phyloP scores from a whole-genome alignment of 1,284 basidiomycete species.

The Meira nashicola region DNA sequence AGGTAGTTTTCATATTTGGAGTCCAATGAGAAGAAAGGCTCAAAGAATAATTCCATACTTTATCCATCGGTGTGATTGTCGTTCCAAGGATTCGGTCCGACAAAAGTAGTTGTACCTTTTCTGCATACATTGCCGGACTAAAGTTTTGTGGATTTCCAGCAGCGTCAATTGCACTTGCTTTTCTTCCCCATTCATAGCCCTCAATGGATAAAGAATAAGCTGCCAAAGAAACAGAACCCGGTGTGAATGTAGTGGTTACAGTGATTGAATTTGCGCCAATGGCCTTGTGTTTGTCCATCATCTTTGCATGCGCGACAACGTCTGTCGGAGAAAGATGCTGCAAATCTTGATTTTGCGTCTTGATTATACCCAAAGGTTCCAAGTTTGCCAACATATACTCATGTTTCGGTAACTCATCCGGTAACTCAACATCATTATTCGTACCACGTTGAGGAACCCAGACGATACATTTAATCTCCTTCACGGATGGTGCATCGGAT shows the following conservation, averaged over 20 bases:
- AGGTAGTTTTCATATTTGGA: conserved; percentile 73
- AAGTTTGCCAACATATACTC: conserved; percentile 91
- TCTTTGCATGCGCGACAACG: conserved; percentile 88
- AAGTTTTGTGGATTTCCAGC: conserved; percentile 63
- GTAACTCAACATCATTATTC: conserved; percentile 86
- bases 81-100: conserved; percentile 65
- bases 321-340: conserved; percentile 75
- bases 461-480: conserved; percentile 94
- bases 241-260: conserved; percentile 91
- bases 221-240: conserved; percentile 90
- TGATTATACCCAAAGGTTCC: conserved; percentile 95
- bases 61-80: conserved; percentile 41
- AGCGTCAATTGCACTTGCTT: conserved; percentile 69
- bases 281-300: conserved; percentile 92
- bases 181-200: conserved; percentile 98
- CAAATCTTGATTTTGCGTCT: conserved; percentile 68
- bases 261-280: conserved; percentile 92
- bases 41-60: conserved; percentile 50
- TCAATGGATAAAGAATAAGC: conserved; percentile 82
- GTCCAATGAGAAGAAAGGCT: conserved; percentile 82
- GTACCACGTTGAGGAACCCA: conserved; percentile 95
- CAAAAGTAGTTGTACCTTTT: conserved; percentile 86
- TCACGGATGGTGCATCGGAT: conserved; percentile 93
- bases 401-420: conserved; percentile 77
- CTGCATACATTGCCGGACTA: conserved; percentile 81